Conservation (phyloP, 192 early-diverging fungal species). For the Glomus cerebriforme region DNA sequence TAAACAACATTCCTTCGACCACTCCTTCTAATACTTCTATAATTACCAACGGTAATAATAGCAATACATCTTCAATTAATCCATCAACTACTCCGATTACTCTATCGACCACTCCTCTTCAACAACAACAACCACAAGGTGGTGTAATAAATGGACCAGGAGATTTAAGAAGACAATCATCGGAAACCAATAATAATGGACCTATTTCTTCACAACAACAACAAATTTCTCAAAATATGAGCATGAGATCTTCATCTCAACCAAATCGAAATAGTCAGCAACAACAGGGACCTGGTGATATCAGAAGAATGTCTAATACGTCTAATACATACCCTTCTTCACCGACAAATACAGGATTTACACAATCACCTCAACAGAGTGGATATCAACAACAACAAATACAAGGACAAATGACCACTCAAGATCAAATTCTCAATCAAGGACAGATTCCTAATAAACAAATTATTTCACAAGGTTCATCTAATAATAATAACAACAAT, state of each 20-base stretch:
- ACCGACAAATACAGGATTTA: background rate
- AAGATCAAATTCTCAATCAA: constrained; percentile 22
- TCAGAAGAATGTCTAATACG: background rate
- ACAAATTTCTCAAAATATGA: background rate
- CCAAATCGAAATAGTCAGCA: background rate
- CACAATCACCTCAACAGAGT: constrained; percentile 29
- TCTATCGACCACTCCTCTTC: background rate
- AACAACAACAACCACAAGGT: constrained; percentile 27
- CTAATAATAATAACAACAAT: background rate
- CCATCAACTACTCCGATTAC: too few species aligned
- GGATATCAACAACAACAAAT: constrained; percentile 28
- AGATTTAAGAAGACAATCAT: constrained; percentile 5
- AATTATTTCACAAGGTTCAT: constrained; percentile 4
- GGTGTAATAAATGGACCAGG: constrained; percentile 4
- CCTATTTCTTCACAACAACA: constrained; percentile 21
- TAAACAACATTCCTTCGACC: background rate
- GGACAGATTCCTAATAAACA: constrained; percentile 25
- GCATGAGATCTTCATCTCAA: background rate
- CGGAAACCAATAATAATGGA: background rate
- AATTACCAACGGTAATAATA: background rate
- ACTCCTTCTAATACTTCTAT: background rate
- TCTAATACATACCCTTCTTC: background rate
- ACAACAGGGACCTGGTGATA: constrained; percentile 18
- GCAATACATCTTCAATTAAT: background rate
- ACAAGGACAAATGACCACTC: background rate